A percentile compares a stretch with the other conserved stretches of the same genome.
These are phyloP conservation scores for Fusarium verrucosum DNA, from an alignment of 2,329 filamentous ascomycete species.

Conservation along the genomic window DNA sequence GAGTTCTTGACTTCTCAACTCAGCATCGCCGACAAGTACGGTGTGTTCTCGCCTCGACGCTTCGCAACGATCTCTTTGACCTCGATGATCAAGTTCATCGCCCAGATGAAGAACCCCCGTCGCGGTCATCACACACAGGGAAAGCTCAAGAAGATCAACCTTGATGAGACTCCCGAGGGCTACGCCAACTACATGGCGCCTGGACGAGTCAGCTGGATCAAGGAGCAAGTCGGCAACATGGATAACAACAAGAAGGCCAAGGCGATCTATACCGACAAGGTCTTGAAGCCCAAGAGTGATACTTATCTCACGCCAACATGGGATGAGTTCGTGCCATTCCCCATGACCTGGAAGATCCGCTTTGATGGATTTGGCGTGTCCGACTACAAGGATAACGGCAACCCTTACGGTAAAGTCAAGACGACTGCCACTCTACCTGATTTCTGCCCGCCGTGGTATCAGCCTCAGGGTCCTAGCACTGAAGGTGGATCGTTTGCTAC, in stretches of 20 bases:
- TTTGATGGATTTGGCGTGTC: constrained; percentile 1
- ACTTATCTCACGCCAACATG: background rate
- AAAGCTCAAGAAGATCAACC: constrained; percentile 24
- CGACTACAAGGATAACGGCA: background rate
- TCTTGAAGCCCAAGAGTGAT: background rate
- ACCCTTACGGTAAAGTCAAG: background rate
- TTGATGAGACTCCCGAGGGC: constrained; percentile 23
- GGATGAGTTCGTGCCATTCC: constrained; percentile 11
- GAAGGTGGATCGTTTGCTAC: background rate
- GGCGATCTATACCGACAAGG: background rate
- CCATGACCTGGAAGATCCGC: constrained; percentile 12
- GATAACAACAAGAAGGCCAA: background rate
- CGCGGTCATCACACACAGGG: constrained; percentile 39
- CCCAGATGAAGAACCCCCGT: constrained; percentile 36
- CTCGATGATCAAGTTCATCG: constrained; percentile 36
- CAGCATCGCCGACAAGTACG: constrained; percentile 2
- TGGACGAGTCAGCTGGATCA: background rate
- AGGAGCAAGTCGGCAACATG: background rate
- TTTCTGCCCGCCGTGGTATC: constrained; percentile 5
- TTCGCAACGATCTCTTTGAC: background rate
- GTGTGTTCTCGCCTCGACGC: background rate
- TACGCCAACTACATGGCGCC: constrained; percentile 39
- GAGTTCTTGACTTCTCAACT: background rate
- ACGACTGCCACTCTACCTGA: background rate
- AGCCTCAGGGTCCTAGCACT: background rate